Evolutionary conservation across 495 filamentous ascomycete genomes (phyloP), one percentile per base, ranked within the genome.

Genomic region (Tetracladium setigerum): DNA sequence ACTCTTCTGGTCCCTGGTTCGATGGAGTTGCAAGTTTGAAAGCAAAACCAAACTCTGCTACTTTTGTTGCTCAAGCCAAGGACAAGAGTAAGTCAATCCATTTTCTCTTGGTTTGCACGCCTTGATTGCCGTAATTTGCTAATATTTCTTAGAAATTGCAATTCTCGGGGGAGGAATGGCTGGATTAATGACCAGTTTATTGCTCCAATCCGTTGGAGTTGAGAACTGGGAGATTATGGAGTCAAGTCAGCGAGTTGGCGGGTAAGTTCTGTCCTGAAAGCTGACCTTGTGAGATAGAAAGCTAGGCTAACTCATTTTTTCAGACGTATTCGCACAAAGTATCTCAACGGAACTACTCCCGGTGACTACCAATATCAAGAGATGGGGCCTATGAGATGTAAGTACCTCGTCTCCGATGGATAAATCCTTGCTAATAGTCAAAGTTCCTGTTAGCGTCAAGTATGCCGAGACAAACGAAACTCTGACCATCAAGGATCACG

Each of bases 101-200:
- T 27, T 27, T 58, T 69, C 14, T n/a, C 22, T 27, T 27, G 3
- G 22, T 27, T n/a, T 27, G 22, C 22, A 27, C 22, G 3, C 22
- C 22, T 27, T 27, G 22, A 27, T 27, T 3, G 7, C 3, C 7
- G 3, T 3, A 27, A 27, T 27, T 27, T 27, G 7, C 22, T 27
- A 27, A 27, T 7, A 27, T 27, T 27, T 27, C 22, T 27, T 30
- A 56, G 50, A 47, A 49, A 61, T 71, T 16, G 83, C 76, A 31
- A 86, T 86, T 49, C 60, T 86, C 5, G 83, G 83, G 3, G 82
- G 76, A 19, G 83, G 83, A 22, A 84, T 85, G 78, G 67, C 77
- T n/a, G 83, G 83, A 0, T 58, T 86, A 14, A 81, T 85, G 77
- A 64, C 55, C 15, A 44, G 41, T 44, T 61, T 69, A 1, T 54